Evolutionary conservation across 306 rosid genomes (phyloP).

Genomic region (Trifolium subterraneum): DNA sequence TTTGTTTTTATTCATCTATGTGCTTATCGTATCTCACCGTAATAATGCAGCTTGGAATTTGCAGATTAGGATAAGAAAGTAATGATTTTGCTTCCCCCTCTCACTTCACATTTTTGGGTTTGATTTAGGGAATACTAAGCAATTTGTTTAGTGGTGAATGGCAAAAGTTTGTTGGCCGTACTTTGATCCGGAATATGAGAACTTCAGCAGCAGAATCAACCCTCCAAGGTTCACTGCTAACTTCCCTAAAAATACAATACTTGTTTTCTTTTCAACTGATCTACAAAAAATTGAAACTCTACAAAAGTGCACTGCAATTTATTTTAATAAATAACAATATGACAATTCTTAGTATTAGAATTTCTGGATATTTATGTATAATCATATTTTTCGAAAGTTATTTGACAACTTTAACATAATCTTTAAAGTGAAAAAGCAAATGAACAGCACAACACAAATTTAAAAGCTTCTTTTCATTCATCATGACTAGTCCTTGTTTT

Average conservation of each 20-base stretch:
- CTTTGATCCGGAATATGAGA: slow-evolving; percentile 86
- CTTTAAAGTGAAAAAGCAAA: not conserved
- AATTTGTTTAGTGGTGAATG: slow-evolving; percentile 50
- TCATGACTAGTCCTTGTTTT: slow-evolving; percentile 23
- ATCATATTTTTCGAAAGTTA: slow-evolving; percentile 1
- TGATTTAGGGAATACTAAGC: slow-evolving; percentile 36
- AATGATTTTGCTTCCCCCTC: slow-evolving; percentile 8
- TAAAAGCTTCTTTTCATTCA: slow-evolving; percentile 4
- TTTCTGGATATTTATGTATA: not conserved
- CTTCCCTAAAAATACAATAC: slow-evolving; percentile 27
- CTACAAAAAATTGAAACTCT: not conserved
- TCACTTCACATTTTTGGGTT: slow-evolving; percentile 13
- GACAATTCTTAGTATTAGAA: not conserved
- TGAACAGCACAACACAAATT: not conserved
- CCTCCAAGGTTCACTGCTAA: slow-evolving; percentile 68
- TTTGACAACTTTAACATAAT: slow-evolving; percentile 6
- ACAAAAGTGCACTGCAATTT: not conserved
- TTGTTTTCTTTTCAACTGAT: not conserved
- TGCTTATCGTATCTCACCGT: slow-evolving; percentile 6
- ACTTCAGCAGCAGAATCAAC: slow-evolving; percentile 75
- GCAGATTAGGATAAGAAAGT: slow-evolving; percentile 7
- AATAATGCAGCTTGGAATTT: not conserved
- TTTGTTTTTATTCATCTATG: not conserved
- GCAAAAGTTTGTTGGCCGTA: slow-evolving; percentile 80
- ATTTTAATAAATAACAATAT: not conserved